Percentiles rank a stretch among this genome's conserved stretches.
Conservation (phyloP, 768 basidiomycete genomes). For the Infundibulicybe gibba region DNA sequence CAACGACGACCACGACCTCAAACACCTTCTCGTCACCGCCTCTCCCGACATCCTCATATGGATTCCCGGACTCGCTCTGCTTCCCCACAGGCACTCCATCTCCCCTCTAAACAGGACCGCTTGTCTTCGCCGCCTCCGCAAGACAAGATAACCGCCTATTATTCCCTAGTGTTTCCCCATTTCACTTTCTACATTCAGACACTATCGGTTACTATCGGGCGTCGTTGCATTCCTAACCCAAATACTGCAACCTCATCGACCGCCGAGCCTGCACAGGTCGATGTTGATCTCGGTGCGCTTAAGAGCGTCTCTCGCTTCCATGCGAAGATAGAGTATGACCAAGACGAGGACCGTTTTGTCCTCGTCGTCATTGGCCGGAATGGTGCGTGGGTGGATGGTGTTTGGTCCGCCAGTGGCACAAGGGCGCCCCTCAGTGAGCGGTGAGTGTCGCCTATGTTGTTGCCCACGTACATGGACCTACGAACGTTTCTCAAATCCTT, state of each 20-base stretch:
- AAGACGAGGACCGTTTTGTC: constrained; percentile 83
- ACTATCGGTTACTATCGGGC: constrained; percentile 89
- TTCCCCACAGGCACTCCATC: constrained; percentile 23
- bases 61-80: constrained; percentile 40
- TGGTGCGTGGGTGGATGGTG: constrained; percentile 96
- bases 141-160: constrained; percentile 89
- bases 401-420: constrained; percentile 90
- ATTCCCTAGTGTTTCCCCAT: constrained; percentile 88
- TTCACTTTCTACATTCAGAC: constrained; percentile 98
- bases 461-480: no score
- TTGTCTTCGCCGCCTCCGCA: constrained; percentile 36
- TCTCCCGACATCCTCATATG: constrained; percentile 28
- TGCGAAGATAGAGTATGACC: constrained; percentile 93
- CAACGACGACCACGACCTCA: constrained; percentile 9
- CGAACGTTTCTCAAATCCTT: constrained; percentile 4
- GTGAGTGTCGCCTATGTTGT: constrained; percentile 31
- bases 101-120: constrained; percentile 15
- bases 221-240: constrained; percentile 66
- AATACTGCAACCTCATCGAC: constrained; percentile 52
- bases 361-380: constrained; percentile 94
- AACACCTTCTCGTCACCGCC: neutral
- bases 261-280: constrained; percentile 56
- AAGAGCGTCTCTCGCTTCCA: constrained; percentile 98
- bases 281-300: constrained; percentile 91
- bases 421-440: constrained; percentile 82